Percentiles rank a stretch among this genome's conserved stretches.
Evolutionary conservation across 2,329 filamentous ascomycete genomes (phyloP).

Genomic region (Metarhizium rileyi): DNA sequence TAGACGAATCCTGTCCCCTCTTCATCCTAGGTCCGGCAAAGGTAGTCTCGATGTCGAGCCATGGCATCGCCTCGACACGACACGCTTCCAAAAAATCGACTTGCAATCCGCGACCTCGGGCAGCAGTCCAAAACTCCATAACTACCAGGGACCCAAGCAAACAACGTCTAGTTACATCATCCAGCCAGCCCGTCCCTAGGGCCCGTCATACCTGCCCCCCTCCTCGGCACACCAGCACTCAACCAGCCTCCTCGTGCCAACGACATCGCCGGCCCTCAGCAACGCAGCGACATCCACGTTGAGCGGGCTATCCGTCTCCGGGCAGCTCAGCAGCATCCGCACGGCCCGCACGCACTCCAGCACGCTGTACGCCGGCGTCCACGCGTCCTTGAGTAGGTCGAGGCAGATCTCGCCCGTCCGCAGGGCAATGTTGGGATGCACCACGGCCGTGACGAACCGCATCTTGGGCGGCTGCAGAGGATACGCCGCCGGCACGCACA

Average conservation of each 20-base stretch:
- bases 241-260: slow-evolving; percentile 61
- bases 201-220: slow-evolving; percentile 26
- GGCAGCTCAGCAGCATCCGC: slow-evolving; percentile 53
- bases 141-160: no score
- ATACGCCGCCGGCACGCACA: slow-evolving; percentile 68
- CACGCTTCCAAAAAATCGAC: no score
- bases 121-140: no score
- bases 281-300: slow-evolving; percentile 72
- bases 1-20: background rate
- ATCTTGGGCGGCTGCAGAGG: slow-evolving; percentile 70
- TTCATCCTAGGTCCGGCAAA: no score
- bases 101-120: no score
- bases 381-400: slow-evolving; percentile 68
- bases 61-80: no score
- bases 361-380: slow-evolving; percentile 81
- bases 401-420: slow-evolving; percentile 85
- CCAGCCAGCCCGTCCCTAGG: background rate
- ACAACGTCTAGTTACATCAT: background rate
- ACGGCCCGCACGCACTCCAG: slow-evolving; percentile 64
- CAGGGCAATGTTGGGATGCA: slow-evolving; percentile 68
- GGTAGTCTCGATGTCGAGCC: no score
- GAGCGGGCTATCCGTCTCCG: slow-evolving; percentile 64
- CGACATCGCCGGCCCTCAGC: slow-evolving; percentile 54
- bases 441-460: slow-evolving; percentile 71
- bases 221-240: slow-evolving; percentile 53